Evolutionary conservation across 345 rosid species (phyloP), one percentile per base, ranked within the genome.

Genomic region (Iberis pinnata): DNA sequence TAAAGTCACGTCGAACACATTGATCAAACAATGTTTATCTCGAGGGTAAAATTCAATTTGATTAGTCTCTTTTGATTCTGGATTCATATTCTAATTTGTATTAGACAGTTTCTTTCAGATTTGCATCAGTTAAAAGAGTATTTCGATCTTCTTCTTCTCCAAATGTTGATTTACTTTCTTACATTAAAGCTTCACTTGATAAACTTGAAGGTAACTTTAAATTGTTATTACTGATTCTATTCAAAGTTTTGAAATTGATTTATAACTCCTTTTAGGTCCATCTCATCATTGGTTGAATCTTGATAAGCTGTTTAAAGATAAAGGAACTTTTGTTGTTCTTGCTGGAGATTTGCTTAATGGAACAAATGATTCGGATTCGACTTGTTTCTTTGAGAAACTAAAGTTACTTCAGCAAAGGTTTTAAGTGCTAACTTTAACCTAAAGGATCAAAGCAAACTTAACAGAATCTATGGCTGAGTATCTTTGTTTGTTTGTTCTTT

Each of bases 361-460:
- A 50, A 61, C 79, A 12, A 50, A 63, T 62, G 56, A 71, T 54
- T 24, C 26, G 0, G 56, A 71, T 54, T 24, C 26, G 0, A 49
- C 56, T 65, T 19, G 43, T 63, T 70, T 67, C 67, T 68, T 85
- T 63, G 88, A 82, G 65, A 79, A 73, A 56, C 56, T 84, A 9
- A 90, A 84, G 78, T 67, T 64, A 43, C 75, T 90, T 65, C 84
- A 80, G 72, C 96, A 76, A 61, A 87, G 92, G 96, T 29, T 83
- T 70, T 61, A 38, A 43, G 56, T 53, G 16, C 58, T 32, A 26
- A 33, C 16, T 26, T 26, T 26, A 26, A n/a, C 8, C 8, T 22
- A 5, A 59, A 9, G 32, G 53, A 16, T 50, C 42, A 12, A 29
- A 50, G 56, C n/a, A n/a, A 2, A 52, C 29, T 26, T 26, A 26